Evolutionary conservation across 2,329 filamentous ascomycete genomes (phyloP).

Genomic region (Cadophora sp.): DNA sequence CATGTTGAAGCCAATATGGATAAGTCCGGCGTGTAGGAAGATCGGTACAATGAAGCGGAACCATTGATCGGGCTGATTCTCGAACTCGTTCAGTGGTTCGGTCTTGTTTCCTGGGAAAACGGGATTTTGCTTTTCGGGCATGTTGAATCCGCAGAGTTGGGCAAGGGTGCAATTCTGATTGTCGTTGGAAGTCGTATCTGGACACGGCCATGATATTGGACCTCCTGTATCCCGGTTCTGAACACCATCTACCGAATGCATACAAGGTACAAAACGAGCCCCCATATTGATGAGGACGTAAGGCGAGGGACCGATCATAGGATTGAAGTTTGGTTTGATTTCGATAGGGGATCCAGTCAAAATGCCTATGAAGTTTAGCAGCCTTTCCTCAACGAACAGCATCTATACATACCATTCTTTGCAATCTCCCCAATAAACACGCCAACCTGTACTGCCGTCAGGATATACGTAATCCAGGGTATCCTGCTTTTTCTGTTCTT

Average conservation of each 20-base stretch:
- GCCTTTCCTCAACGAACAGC: neutral
- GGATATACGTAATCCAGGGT: constrained; percentile 83
- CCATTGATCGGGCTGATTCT: constrained; percentile 81
- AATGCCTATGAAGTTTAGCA: constrained; percentile 56
- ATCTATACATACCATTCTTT: constrained; percentile 72
- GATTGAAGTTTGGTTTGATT: constrained; percentile 82
- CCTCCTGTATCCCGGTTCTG: constrained; percentile 54
- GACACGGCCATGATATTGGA: constrained; percentile 75
- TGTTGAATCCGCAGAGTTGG: constrained; percentile 81
- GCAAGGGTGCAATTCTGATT: constrained; percentile 73
- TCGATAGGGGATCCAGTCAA: constrained; percentile 70
- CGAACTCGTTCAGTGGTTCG: constrained; percentile 46
- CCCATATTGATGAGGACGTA: constrained; percentile 97
- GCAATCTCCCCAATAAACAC: constrained; percentile 92
- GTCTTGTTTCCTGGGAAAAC: constrained; percentile 51
- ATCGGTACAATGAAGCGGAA: constrained; percentile 95
- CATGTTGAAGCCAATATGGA: constrained; percentile 97
- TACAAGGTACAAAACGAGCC: constrained; percentile 89
- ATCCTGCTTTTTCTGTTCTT: constrained; percentile 47
- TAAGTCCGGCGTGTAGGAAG: constrained; percentile 90
- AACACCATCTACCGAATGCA: constrained; percentile 80
- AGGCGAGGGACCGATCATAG: constrained; percentile 93
- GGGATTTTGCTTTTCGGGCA: constrained; percentile 45
- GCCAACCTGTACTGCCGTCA: constrained; percentile 77
- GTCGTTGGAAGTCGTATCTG: constrained; percentile 71